Conservation (phyloP, 257 asterid genomes). For the Gentiana macrophylla region DNA sequence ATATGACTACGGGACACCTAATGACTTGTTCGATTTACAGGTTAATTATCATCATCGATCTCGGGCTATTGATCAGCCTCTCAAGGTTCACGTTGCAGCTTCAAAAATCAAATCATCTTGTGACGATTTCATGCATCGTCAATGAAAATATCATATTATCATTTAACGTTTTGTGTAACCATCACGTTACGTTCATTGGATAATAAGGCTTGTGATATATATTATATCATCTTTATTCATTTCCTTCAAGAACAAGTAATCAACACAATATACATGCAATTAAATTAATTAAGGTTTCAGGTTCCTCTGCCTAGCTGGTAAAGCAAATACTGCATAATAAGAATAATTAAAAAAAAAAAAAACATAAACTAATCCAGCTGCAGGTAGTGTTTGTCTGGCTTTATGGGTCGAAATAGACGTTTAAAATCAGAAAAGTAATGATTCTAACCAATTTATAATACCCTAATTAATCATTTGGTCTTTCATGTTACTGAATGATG, state of each 20-base stretch:
- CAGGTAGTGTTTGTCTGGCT: slow-evolving; percentile 34
- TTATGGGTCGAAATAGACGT: slow-evolving; percentile 25
- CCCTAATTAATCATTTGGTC: slow-evolving; percentile 50
- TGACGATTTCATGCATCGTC: too few species aligned
- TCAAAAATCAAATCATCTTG: too few species aligned
- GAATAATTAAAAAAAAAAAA: neutral
- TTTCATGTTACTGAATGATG: slow-evolving; percentile 78
- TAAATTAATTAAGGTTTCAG: neutral
- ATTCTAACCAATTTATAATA: slow-evolving; percentile 19
- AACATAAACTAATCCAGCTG: slow-evolving; percentile 10
- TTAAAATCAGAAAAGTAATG: slow-evolving; percentile 12
- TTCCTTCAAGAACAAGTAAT: slow-evolving; percentile 14
- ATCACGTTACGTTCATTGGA: too few species aligned
- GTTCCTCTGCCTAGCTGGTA: slow-evolving; percentile 10
- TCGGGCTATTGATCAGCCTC: too few species aligned
- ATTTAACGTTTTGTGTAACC: too few species aligned
- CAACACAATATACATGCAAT: neutral
- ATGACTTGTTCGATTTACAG: too few species aligned
- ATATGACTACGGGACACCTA: too few species aligned
- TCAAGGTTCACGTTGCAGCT: too few species aligned
- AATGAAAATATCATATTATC: too few species aligned
- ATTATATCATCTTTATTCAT: slow-evolving; percentile 3
- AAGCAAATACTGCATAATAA: slow-evolving; percentile 4
- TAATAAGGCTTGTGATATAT: too few species aligned
- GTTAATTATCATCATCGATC: too few species aligned